Base-by-base conservation (phyloP, 306 rosid genomes). In the Begonia loranthoides region DNA sequence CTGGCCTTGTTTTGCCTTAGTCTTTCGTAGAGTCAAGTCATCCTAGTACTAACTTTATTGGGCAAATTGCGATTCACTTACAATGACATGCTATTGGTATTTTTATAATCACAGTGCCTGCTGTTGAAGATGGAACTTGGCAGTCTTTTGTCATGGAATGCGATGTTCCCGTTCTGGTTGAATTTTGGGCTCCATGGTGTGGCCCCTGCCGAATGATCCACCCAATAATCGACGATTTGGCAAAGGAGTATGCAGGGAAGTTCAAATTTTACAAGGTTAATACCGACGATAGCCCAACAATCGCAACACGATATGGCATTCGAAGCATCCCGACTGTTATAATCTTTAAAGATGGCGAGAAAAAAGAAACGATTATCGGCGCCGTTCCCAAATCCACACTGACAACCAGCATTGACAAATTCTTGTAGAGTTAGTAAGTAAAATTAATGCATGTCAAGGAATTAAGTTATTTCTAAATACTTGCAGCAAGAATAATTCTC, bases 121-220 rank as follows among this genome's bases (percentile, higher is more conserved):
- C 77, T 61, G 52, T 75, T 54, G 65, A 77, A 47, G 93, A 80
- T 39, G 72, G 64, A 64, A 62, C 70, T 40, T 90, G 99, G 99
- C 55, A 82, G 55, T 66, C 86, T 2, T 76, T 70, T 59, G 99
- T 90, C 19, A 47, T 86, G 11, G 79, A 80, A 50, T 67, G 80
- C 10, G 74, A 78, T 1, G 4, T 52, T 12, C 72, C 96, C 1
- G 92, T 90, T 14, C 61, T 90, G 64, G 99, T 90, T 15, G 99
- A 90, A 71, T 90, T 90, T 72, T 90, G 96, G 99, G 99, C 99
- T 10, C 96, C 99, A 3, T 90, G 99, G 99, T 90, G 99, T 9
- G 99, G 99, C 33, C 99, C 99, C 3, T 90, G 99, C 73, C 94
- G 99, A 4, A 86, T 90, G 94, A 83, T 86, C 58, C 95, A 82